These are phyloP conservation scores for Coemansia sp. DNA, from an alignment of 371 early-diverging fungal genomes.

Conservation along the genomic window DNA sequence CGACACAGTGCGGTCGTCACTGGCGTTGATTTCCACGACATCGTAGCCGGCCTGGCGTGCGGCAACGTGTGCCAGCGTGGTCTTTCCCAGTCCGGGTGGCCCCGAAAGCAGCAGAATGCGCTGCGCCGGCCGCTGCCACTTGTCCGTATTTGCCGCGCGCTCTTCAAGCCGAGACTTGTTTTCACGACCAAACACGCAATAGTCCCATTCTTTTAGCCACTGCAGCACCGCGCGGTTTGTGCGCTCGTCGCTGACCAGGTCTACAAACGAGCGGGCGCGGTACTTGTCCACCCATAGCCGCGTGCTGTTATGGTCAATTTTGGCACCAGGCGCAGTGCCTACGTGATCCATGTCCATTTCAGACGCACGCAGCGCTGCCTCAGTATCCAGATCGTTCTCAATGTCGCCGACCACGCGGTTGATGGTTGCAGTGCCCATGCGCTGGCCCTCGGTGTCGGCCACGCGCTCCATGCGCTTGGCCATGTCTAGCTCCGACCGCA, in stretches of 20 bases:
- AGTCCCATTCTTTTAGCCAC: conserved; percentile 98
- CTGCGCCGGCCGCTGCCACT: conserved; percentile 33
- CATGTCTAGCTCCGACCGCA: conserved; percentile 13
- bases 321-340: not conserved
- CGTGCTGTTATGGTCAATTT: not conserved
- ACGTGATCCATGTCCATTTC: conserved; percentile 17
- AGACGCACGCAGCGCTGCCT: conserved; percentile 1
- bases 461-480: conserved; percentile 15
- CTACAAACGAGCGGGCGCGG: conserved; percentile 77
- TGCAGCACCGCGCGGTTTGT: conserved; percentile 81
- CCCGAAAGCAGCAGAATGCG: conserved; percentile 89
- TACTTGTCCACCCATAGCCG: conserved; percentile 94
- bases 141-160: conserved; percentile 9
- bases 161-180: not conserved
- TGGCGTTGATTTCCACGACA: conserved; percentile 97
- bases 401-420: conserved; percentile 42
- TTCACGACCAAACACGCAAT: conserved; percentile 80
- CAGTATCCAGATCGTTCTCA: conserved; percentile 30
- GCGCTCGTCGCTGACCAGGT: conserved; percentile 90
- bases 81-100: conserved; percentile 98
- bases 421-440: conserved; percentile 18
- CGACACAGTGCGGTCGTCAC: conserved; percentile 92
- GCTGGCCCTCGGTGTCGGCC: conserved; percentile 9
- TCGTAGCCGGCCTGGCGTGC: conserved; percentile 92
- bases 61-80: conserved; percentile 94